These are phyloP conservation scores for Aspergillus japonicus DNA, from an alignment of 2,329 filamentous ascomycete species.

Conservation along the genomic window DNA sequence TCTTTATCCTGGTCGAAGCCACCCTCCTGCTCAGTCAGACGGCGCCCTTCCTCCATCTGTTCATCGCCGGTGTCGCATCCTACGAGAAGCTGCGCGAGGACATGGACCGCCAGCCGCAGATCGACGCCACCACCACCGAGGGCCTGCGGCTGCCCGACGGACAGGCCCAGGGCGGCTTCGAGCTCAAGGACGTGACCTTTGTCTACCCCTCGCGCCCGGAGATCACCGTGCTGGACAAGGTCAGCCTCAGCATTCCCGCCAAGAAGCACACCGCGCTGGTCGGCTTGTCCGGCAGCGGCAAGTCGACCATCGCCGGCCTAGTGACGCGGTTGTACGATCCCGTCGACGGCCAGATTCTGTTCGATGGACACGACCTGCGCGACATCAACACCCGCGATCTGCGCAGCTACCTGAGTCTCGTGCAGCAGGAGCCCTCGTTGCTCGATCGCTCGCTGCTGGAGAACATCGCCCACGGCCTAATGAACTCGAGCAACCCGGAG, in stretches of 20 bases:
- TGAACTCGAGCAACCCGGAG: constrained; percentile 34
- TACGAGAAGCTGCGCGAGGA: constrained; percentile 59
- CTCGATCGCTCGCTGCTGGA: constrained; percentile 54
- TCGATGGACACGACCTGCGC: constrained; percentile 31
- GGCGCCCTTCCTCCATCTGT: constrained; percentile 46
- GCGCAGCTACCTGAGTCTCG: constrained; percentile 39
- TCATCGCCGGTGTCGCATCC: constrained; percentile 50
- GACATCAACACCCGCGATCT: constrained; percentile 37
- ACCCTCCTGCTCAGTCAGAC: constrained; percentile 40
- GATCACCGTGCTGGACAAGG: constrained; percentile 33
- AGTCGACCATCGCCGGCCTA: constrained; percentile 48
- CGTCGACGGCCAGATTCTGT: constrained; percentile 27
- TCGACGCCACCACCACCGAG: constrained; percentile 41
- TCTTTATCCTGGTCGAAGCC: constrained; percentile 40
- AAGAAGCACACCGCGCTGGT: constrained; percentile 46
- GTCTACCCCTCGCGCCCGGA: constrained; percentile 39
- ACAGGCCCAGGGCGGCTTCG: constrained; percentile 27
- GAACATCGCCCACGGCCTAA: constrained; percentile 54
- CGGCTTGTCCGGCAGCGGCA: constrained; percentile 53
- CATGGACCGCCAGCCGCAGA: constrained; percentile 53
- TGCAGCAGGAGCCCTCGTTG: constrained; percentile 54
- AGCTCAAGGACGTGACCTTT: constrained; percentile 37
- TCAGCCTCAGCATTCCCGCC: constrained; percentile 34
- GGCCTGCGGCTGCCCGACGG: constrained; percentile 23
- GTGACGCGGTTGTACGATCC: constrained; percentile 41